Evolutionary conservation across 2,329 filamentous ascomycete genomes (phyloP).

Genomic region (Exserohilum rostratum): DNA sequence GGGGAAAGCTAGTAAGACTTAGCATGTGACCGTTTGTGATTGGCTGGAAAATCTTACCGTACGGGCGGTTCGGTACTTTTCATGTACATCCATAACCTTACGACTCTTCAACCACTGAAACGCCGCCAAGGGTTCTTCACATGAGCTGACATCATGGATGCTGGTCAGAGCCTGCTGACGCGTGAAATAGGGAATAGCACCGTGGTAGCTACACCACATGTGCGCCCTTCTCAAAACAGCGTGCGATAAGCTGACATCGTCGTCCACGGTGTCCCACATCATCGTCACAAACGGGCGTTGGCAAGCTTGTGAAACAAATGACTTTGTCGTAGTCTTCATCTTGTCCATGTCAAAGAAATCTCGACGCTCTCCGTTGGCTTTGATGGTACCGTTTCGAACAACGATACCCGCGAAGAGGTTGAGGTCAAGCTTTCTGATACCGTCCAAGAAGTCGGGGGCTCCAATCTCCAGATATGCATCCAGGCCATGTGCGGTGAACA

Average conservation of each 20-base stretch:
- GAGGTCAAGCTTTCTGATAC: slow-evolving; percentile 32
- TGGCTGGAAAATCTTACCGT: slow-evolving; percentile 25
- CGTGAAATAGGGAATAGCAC: slow-evolving; percentile 39
- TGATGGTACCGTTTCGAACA: slow-evolving; percentile 45
- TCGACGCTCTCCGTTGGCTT: slow-evolving; percentile 42
- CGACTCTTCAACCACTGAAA: slow-evolving; percentile 48
- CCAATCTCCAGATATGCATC: slow-evolving; percentile 44
- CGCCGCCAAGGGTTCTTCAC: slow-evolving; percentile 43
- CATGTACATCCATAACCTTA: slow-evolving; percentile 46
- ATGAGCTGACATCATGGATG: slow-evolving; percentile 30
- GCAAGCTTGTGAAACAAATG: slow-evolving; percentile 47
- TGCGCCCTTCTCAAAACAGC: slow-evolving; percentile 44
- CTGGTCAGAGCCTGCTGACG: slow-evolving; percentile 34
- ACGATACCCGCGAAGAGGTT: slow-evolving; percentile 39
- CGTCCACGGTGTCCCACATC: slow-evolving; percentile 49
- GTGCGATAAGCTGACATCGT: slow-evolving; percentile 42
- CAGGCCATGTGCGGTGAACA: slow-evolving; percentile 39
- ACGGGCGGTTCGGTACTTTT: slow-evolving; percentile 39
- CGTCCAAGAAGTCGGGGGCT: slow-evolving; percentile 42
- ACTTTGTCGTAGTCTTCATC: slow-evolving; percentile 47
- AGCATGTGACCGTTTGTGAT: not conserved
- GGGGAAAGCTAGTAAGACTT: slow-evolving; percentile 30
- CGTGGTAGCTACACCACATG: slow-evolving; percentile 48
- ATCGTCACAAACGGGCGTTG: slow-evolving; percentile 44
- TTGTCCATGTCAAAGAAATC: slow-evolving; percentile 50